Percentiles rank a stretch among this genome's conserved stretches.
Conservation (phyloP, 768 basidiomycete species). For the Amanita pallidorosea region DNA sequence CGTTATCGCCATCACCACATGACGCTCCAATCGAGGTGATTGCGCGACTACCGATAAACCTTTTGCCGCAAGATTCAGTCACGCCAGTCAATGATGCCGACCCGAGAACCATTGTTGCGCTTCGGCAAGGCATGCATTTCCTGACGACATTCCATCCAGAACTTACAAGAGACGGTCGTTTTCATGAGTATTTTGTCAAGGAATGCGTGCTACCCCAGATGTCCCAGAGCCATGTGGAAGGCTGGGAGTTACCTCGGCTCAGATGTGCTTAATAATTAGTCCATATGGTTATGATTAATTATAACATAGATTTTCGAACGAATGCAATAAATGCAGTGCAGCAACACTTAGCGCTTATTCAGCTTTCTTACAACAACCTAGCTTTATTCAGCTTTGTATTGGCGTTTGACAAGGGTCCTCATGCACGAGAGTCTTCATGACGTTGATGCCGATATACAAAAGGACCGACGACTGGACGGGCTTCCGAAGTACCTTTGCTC, state of each 20-base stretch:
- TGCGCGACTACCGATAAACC: conserved; percentile 17
- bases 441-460: neutral
- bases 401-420: no score
- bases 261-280: no score
- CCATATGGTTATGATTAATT: no score
- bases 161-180: conserved; percentile 74
- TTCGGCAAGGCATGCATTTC: conserved; percentile 76
- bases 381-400: no score
- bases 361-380: no score
- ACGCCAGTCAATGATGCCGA: conserved; percentile 39
- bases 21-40: conserved; percentile 28
- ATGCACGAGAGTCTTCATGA: no score
- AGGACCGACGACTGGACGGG: neutral
- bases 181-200: conserved; percentile 85
- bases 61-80: conserved; percentile 26
- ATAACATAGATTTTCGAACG: neutral
- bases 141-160: conserved; percentile 94
- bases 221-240: neutral
- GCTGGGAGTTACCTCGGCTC: no score
- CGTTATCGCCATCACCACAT: conserved; percentile 31
- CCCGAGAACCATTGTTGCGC: conserved; percentile 65
- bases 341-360: no score
- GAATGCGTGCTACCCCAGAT: conserved; percentile 46
- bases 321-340: neutral
- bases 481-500: neutral